Base-by-base conservation (phyloP, 2,329 filamentous ascomycete genomes). In the Fusarium staphyleae region DNA sequence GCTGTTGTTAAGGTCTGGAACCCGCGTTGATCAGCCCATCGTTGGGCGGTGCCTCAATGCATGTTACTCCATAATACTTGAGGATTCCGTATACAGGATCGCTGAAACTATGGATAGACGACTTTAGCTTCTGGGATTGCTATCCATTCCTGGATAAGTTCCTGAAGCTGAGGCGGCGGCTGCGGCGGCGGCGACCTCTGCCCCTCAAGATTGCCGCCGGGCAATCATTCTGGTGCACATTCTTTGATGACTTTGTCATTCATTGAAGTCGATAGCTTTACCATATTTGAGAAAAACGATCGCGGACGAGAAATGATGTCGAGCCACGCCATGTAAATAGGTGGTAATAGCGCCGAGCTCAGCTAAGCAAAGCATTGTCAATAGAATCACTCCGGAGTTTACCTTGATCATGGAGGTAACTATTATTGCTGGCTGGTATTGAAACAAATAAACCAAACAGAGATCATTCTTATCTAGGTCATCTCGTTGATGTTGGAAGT, bases 1-100 rank as follows among this genome's bases (percentile, higher is more conserved):
- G 48, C 48, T 12, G 40, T 50, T 9, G 48, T 50, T 13, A 50
- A 24, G 11, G 48, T 50, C 33, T 50, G 48, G 8, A 50, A 24
- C 5, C 15, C n/a, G 6, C 29, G 48, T 5, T 39, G 26, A n/a
- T 50, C 48, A 4, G 48, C 48, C 48, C 48, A 50, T 24, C 28
- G 12, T 32, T 50, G 40, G 2, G 48, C 48, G 4, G 18, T 14
- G 3, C 5, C 3, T 2, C 40, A 40, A 6, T 7, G 12, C 40
- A 50, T 44, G 4, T 40, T 40, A 5, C 24, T 44, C 48, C 40
- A 50, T 37, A 50, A 15, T 3, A 44, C 48, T 24, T 50, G 48
- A 2, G 14, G 32, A 22, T 39, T 41, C 16, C 5, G 15, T 11
- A 33, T 26, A 14, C 40, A 50, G 13, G 40, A 18, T 7, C 7